phyloP scores from a whole-genome alignment of 2,329 filamentous ascomycete species.

The Aspergillus luchuensis region DNA sequence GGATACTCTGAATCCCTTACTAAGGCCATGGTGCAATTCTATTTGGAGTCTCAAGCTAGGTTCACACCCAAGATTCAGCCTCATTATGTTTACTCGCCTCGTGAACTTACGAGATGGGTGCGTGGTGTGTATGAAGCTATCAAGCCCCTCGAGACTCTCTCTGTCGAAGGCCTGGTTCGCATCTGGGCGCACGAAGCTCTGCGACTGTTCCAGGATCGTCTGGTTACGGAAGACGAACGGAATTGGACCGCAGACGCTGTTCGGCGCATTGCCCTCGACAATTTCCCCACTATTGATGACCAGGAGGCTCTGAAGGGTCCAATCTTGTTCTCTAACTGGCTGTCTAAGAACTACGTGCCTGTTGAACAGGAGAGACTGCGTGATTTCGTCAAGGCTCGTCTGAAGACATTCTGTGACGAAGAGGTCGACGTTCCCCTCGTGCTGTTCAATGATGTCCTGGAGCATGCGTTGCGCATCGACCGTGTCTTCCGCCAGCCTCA shows the following conservation, averaged over 20 bases:
- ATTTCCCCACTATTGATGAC: conserved; percentile 95
- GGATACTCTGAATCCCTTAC: conserved; percentile 94
- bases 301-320: conserved; percentile 84
- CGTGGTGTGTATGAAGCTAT: conserved; percentile 97
- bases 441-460: conserved; percentile 98
- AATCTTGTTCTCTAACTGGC: conserved; percentile 98
- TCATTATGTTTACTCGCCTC: conserved; percentile 98
- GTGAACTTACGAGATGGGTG: conserved; percentile 97
- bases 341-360: conserved; percentile 97
- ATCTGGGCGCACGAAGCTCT: conserved; percentile 99
- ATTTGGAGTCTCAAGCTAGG: conserved; percentile 86
- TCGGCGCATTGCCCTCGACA: conserved; percentile 79
- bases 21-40: conserved; percentile 96
- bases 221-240: conserved; percentile 91
- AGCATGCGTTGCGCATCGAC: conserved; percentile 97
- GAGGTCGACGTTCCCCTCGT: conserved; percentile 98
- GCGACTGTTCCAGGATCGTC: conserved; percentile 93
- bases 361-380: conserved; percentile 93
- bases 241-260: conserved; percentile 93
- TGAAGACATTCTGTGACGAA: conserved; percentile 98
- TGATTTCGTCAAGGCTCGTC: conserved; percentile 94
- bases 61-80: conserved; percentile 98
- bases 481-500: conserved; percentile 98
- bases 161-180: conserved; percentile 86
- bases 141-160: conserved; percentile 81